phyloP scores from a whole-genome alignment of 2,329 filamentous ascomycete species.

The Ascosphaera apis region DNA sequence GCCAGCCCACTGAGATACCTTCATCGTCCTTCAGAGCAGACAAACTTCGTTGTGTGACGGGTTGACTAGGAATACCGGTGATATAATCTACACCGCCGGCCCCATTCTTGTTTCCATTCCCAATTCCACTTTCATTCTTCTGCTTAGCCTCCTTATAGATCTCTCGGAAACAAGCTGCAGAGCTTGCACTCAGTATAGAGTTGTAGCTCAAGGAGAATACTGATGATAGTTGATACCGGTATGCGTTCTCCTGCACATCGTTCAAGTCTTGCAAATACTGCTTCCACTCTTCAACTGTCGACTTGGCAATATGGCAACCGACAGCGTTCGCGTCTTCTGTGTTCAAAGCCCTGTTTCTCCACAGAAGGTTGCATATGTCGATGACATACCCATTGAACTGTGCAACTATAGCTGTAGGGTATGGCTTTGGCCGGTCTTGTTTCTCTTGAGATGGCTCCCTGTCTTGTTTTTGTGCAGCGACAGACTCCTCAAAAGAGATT shows the following conservation, averaged over 20 bases:
- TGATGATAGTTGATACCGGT: slow-evolving; percentile 15
- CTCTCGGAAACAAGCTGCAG: slow-evolving; percentile 23
- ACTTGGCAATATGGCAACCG: slow-evolving; percentile 27
- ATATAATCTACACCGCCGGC: slow-evolving; percentile 10
- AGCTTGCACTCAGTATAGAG: slow-evolving; percentile 21
- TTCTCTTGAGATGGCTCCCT: background rate
- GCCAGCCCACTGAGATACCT: slow-evolving; percentile 45
- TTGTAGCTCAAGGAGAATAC: slow-evolving; percentile 27
- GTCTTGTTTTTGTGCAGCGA: slow-evolving; percentile 12
- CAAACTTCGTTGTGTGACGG: slow-evolving; percentile 46
- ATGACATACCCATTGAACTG: slow-evolving; percentile 66
- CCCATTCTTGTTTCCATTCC: slow-evolving; percentile 4
- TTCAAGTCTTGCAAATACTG: slow-evolving; percentile 20
- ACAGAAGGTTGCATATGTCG: slow-evolving; percentile 67
- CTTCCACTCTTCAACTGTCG: slow-evolving; percentile 22
- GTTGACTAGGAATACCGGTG: slow-evolving; percentile 12
- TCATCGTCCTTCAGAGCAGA: slow-evolving; percentile 38
- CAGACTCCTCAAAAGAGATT: slow-evolving; percentile 44
- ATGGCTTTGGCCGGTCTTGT: slow-evolving; percentile 11
- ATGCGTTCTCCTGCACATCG: slow-evolving; percentile 9
- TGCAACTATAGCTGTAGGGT: slow-evolving; percentile 37
- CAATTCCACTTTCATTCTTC: background rate
- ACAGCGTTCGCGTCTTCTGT: slow-evolving; percentile 36
- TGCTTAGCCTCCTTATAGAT: slow-evolving; percentile 23
- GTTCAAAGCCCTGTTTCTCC: slow-evolving; percentile 51